Evolutionary conservation across 106 monocot species (phyloP), one percentile per base, ranked within the genome.

Genomic region (Agapanthus africanus): DNA sequence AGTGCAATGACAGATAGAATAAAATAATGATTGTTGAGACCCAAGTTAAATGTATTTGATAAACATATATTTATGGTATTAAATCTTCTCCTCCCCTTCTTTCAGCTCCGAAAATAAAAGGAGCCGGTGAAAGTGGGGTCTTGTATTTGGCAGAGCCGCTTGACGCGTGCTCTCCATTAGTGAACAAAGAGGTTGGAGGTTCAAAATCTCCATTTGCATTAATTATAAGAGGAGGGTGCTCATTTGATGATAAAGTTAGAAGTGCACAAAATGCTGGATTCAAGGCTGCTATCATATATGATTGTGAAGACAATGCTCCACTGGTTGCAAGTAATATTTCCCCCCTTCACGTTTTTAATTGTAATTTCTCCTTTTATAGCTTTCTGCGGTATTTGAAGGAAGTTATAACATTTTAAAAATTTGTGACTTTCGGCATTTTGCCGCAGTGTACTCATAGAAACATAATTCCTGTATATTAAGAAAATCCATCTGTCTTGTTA

Each of bases 181-280:
- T 39, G 26, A 79, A 68, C 39, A 37, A 67, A 72, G 70, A 59
- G 28, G 51, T 5, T 32, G 42, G 66, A 11, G 56, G 74, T n/a
- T 47, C 73, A 64, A 40, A 41, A 54, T 59, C 70, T 72, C 69
- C 73, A 49, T 81, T 82, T 50, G 79, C 37, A 10, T 71, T 89
- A 51, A 71, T 89, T 30, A 54, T 85, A 31, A 71, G 88, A 71
- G 88, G 88, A 65, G 73, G 74, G 35, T 88, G 88, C 72, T 67
- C 76, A 47, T 88, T 88, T 67, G 84, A 88, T 54, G 78, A 70
- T 26, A 88, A 85, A 73, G 73, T 88, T 65, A 78, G 74, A 69
- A 84, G 73, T 61, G 84, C 82, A 56, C 82, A 88, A 73, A 61
- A 74, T 73, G 85, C 88, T 42, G 88, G 88, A 73, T 89, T 79